A percentile compares a stretch with the other conserved stretches of the same genome.
These are phyloP conservation scores for Alternaria consortialis DNA, from an alignment of 2,329 filamentous ascomycete genomes.

Conservation along the genomic window DNA sequence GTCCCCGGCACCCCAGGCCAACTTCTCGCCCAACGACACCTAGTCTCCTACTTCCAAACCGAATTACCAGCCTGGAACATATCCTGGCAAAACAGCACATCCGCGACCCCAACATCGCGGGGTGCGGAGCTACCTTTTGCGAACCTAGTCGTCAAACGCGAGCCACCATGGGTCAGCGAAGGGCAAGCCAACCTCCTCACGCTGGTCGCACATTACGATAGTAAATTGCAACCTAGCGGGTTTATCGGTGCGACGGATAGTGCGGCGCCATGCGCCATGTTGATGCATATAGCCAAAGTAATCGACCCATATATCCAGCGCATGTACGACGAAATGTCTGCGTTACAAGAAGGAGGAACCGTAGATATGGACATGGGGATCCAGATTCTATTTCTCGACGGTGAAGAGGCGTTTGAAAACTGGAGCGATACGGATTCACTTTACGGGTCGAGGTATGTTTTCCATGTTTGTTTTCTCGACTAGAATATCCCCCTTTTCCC, in stretches of 20 bases:
- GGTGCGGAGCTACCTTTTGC: slow-evolving; percentile 78
- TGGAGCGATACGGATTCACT: slow-evolving; percentile 87
- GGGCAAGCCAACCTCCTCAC: slow-evolving; percentile 85
- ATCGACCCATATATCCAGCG: slow-evolving; percentile 80
- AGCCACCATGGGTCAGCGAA: slow-evolving; percentile 79
- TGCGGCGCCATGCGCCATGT: slow-evolving; percentile 91
- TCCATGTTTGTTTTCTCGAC: neutral
- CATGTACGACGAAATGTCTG: slow-evolving; percentile 81
- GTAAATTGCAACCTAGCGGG: slow-evolving; percentile 77
- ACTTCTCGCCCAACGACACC: slow-evolving; percentile 76
- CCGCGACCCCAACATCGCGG: slow-evolving; percentile 79
- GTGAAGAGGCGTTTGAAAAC: slow-evolving; percentile 86
- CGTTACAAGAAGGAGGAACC: slow-evolving; percentile 58
- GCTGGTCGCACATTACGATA: slow-evolving; percentile 94
- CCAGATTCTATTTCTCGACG: slow-evolving; percentile 89
- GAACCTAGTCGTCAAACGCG: slow-evolving; percentile 85
- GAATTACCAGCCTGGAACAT: slow-evolving; percentile 81
- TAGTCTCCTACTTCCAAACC: slow-evolving; percentile 79
- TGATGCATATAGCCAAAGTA: slow-evolving; percentile 83
- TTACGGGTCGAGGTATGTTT: slow-evolving; percentile 79
- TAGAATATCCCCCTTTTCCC: neutral
- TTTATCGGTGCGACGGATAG: slow-evolving; percentile 96
- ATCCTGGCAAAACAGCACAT: slow-evolving; percentile 88
- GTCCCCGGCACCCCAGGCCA: slow-evolving; percentile 88
- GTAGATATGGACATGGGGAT: slow-evolving; percentile 82